Conservation (phyloP, 176 grass and related monocot species). For the Leersia perrieri region DNA sequence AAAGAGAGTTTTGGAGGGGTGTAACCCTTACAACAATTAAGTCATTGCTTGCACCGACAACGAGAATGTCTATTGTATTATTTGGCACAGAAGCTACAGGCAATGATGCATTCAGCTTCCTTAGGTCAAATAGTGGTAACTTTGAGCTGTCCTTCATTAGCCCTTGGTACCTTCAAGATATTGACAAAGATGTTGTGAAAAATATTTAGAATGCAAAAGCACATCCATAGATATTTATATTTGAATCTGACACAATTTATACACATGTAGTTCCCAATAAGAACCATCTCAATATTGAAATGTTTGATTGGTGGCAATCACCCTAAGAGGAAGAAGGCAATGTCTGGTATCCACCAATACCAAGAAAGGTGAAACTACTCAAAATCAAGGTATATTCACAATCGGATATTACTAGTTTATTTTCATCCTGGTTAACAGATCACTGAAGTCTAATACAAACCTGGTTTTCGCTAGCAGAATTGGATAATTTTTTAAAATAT, state of each 20-base stretch:
- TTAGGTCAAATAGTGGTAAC: constrained; percentile 71
- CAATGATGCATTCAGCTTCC: constrained; percentile 75
- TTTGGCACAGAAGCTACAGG: constrained; percentile 59
- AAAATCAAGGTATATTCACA: neutral
- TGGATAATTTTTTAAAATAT: neutral
- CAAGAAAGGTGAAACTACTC: neutral
- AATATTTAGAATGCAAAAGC: neutral
- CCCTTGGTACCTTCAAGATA: constrained; percentile 65
- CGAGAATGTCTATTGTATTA: constrained; percentile 49
- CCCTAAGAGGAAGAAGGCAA: neutral
- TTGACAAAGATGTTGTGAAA: constrained; percentile 7
- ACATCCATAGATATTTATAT: neutral
- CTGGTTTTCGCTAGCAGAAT: neutral
- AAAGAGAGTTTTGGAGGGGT: neutral
- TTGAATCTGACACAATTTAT: neutral
- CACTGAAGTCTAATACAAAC: neutral
- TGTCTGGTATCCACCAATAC: neutral
- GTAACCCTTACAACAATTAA: constrained; percentile 85
- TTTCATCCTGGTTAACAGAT: neutral
- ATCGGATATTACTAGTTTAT: neutral
- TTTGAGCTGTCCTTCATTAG: constrained; percentile 86
- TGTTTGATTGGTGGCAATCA: neutral
- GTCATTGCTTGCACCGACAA: constrained; percentile 75
- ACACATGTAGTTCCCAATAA: neutral
- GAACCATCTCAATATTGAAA: neutral